Evolutionary conservation across 495 filamentous ascomycete genomes (phyloP).

Genomic region (Penicillium psychrofluorescens): DNA sequence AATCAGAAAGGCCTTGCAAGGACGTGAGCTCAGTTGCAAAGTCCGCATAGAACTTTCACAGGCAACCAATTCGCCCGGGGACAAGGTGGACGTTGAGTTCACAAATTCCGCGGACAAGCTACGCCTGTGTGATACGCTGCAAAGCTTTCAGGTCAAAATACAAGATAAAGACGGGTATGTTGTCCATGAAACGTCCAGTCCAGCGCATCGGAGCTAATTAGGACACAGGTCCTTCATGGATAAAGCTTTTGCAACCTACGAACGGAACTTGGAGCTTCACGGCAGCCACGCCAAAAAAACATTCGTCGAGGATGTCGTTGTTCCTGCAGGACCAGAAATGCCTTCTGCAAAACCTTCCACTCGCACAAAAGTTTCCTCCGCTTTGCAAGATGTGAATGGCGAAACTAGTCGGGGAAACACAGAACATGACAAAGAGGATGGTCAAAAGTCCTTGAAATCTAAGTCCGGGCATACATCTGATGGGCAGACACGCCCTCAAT

Average conservation of each 20-base stretch:
- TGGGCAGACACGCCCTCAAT: not conserved
- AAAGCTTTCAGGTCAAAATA: slow-evolving; percentile 4
- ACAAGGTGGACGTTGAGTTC: slow-evolving; percentile 33
- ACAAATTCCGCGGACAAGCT: slow-evolving; percentile 9
- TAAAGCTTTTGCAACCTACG: slow-evolving; percentile 22
- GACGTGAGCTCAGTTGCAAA: slow-evolving; percentile 21
- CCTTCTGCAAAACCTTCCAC: not conserved
- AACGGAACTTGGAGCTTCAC: slow-evolving; percentile 2
- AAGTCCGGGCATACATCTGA: not conserved
- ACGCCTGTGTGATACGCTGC: slow-evolving; percentile 11
- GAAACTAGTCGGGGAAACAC: not conserved
- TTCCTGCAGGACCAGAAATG: not conserved
- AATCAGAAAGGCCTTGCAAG: slow-evolving; percentile 12
- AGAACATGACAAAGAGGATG: not conserved
- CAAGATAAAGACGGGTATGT: slow-evolving; percentile 16
- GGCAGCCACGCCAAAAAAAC: slow-evolving; percentile 7
- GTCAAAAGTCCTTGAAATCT: not conserved
- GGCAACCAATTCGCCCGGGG: slow-evolving; percentile 4
- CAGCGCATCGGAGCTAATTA: slow-evolving; percentile 3
- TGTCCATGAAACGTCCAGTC: not conserved
- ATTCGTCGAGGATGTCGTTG: not conserved
- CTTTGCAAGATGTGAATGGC: slow-evolving; percentile 17
- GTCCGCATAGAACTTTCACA: slow-evolving; percentile 26
- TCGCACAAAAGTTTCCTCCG: slow-evolving; percentile 26
- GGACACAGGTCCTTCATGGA: slow-evolving; percentile 27